Base-by-base conservation (phyloP, 2,329 filamentous ascomycete genomes). In the Fusarium cyanostomum region DNA sequence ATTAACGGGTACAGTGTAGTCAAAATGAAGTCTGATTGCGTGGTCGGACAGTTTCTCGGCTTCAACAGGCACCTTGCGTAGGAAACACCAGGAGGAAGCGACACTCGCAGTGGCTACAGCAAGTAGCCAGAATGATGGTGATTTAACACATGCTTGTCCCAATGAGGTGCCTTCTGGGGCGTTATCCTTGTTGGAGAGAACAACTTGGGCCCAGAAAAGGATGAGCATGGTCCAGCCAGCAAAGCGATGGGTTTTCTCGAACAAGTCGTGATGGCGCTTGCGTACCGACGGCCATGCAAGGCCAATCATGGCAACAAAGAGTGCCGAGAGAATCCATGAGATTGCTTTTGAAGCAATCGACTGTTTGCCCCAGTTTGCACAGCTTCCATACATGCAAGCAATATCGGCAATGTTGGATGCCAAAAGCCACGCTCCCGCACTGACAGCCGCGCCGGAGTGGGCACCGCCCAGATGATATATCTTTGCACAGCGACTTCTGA, bases 201-300 rank as follows among this genome's bases (percentile, higher is more conserved):
- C 72, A 4, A 84, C 80, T 59, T 90, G 84, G 0, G 72, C 81
- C 84, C 90, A 90, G 71, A 93, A 89, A n/a, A 92, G 77, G 2
- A 76, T 79, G 2, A 92, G 80, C 31, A 86, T 81, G 3, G 82
- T 80, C 90, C 90, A 93, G 8, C 89, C 90, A 8, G 83, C 83
- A 71, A 90, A 92, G 26, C 90, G 87, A 74, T 93, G 91, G 28
- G 83, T 84, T 45, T 84, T 77, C 77, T 93, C 91, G 70, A 92
- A 93, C 39, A 82, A 75, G 73, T 93, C 84, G 76, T 93, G 91
- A 60, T 82, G 80, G 27, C 79, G 82, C 66, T 81, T 79, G 21
- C 91, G 86, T 54, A 92, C 79, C 8, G 74, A 72, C 1, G 91
- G 90, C 71, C 89, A 83, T 1, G 91, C 88, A 49, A 87, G 83